Evolutionary conservation across 2,329 filamentous ascomycete species (phyloP), one percentile per base, ranked within the genome.

Genomic region (Nectriaceae sp.): DNA sequence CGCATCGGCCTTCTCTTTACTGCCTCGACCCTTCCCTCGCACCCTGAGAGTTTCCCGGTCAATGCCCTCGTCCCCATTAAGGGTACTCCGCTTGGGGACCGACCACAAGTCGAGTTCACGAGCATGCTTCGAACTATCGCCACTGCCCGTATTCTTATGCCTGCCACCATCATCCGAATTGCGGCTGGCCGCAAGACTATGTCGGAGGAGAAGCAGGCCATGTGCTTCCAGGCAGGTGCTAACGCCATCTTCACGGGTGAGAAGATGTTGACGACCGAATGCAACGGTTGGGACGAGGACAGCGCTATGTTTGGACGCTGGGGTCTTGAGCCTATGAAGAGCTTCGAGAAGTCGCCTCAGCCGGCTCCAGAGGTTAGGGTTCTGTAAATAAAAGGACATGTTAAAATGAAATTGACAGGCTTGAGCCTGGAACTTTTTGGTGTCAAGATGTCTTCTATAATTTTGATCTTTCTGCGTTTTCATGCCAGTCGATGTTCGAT

Each of bases 171-270:
- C 57, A 90, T 96, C 55, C 84, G 91, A 37, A 84, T 96, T 40
- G 91, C 91, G 0, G 91, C 91, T 0, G 91, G 91, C 3, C 78
- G 91, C 40, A 91, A 89, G 66, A 89, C 85, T 11, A 87, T 96
- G 81, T 80, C 82, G 4, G 91, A 96, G 72, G 90, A 94, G 71
- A 87, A 96, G 74, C 91, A 96, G 72, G 85, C 90, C 13, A 68
- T 93, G 56, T 96, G 90, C 70, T 96, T 96, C 73, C 86, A 89
- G 81, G 90, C 90, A 0, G 91, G 91, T 13, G 91, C 91, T 1
- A 96, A 96, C 62, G 91, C 91, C n/a, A 87, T 96, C 26, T 96
- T 96, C 66, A 96, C 91, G 0, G 91, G 91, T 8, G 91, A 96
- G 75, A 96, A 93, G 78, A 96, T 96, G 91, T 69, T 96, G 71